phyloP scores from a whole-genome alignment of 768 basidiomycete species.

The Xerocomellus amylosporus region DNA sequence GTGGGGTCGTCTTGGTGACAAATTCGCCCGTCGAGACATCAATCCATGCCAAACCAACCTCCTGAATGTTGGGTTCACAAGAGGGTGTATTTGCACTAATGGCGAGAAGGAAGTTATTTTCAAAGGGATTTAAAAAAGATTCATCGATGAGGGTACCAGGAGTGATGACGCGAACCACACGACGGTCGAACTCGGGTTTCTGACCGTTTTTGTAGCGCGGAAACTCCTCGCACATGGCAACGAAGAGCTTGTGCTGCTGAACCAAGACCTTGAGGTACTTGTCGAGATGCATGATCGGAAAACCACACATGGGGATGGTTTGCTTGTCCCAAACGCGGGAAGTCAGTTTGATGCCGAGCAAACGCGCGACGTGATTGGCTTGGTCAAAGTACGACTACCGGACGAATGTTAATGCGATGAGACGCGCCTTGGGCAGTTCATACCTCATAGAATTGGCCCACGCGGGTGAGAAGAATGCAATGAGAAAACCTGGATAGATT shows the following conservation, averaged over 20 bases:
- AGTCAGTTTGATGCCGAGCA: slow-evolving; percentile 83
- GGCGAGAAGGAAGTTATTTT: slow-evolving; percentile 88
- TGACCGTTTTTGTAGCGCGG: slow-evolving; percentile 47
- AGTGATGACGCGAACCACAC: slow-evolving; percentile 83
- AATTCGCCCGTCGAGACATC: slow-evolving; percentile 95
- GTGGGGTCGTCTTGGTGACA: slow-evolving; percentile 62
- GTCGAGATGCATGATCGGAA: slow-evolving; percentile 81
- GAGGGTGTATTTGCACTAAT: slow-evolving; percentile 36
- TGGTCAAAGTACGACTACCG: slow-evolving; percentile 90
- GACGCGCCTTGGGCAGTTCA: slow-evolving; percentile 7
- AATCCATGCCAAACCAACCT: slow-evolving; percentile 85
- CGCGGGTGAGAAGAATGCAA: slow-evolving; percentile 85
- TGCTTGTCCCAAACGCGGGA: slow-evolving; percentile 69
- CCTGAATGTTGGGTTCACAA: slow-evolving; percentile 1
- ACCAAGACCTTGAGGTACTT: slow-evolving; percentile 85
- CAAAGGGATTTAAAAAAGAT: slow-evolving; percentile 76
- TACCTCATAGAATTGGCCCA: slow-evolving; percentile 96
- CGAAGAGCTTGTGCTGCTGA: slow-evolving; percentile 77
- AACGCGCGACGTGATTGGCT: slow-evolving; percentile 69
- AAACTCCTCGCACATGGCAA: slow-evolving; percentile 94
- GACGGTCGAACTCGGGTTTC: slow-evolving; percentile 68
- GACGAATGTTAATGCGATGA: slow-evolving; percentile 5
- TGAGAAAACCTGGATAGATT: slow-evolving; percentile 80
- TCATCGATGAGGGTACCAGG: slow-evolving; percentile 95
- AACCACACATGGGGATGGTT: slow-evolving; percentile 83